Evolutionary conservation across 257 asterid species (phyloP).

Genomic region (Striga asiatica): DNA sequence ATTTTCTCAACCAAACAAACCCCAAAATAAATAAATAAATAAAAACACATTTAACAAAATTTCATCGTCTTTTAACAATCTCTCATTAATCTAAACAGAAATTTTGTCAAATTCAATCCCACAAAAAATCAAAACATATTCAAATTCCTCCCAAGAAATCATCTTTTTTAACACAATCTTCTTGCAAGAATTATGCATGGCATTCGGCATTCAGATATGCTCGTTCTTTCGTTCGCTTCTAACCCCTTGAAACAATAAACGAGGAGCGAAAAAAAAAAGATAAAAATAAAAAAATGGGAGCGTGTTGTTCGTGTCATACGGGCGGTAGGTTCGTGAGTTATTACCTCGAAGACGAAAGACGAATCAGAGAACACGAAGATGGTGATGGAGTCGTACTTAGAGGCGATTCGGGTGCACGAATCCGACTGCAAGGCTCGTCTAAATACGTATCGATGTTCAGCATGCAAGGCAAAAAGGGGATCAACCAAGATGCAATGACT

Average conservation of each 20-base stretch:
- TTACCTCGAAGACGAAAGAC: conserved; percentile 18
- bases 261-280: not conserved
- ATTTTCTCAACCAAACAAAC: conserved; percentile 18
- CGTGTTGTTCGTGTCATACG: conserved; percentile 77
- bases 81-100: not conserved
- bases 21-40: not conserved
- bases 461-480: conserved; percentile 69
- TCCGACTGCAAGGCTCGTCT: conserved; percentile 55
- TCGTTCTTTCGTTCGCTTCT: not conserved
- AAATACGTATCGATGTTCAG: conserved; percentile 45
- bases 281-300: conserved; percentile 41
- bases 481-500: conserved; percentile 86
- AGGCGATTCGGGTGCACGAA: conserved; percentile 55
- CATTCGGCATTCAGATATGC: not conserved
- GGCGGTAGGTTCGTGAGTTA: conserved; percentile 32
- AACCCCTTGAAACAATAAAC: not conserved
- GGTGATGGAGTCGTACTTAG: conserved; percentile 22
- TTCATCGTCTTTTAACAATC: not conserved
- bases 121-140: not conserved
- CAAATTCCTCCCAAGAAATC: not conserved
- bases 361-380: conserved; percentile 21
- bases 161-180: not conserved
- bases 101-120: too few species aligned
- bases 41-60: conserved; percentile 21
- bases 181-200: not conserved